Percentiles rank a stretch among this genome's conserved stretches.
phyloP scores from a whole-genome alignment of 23 red algal species.

The Gracilaria domingensis region DNA sequence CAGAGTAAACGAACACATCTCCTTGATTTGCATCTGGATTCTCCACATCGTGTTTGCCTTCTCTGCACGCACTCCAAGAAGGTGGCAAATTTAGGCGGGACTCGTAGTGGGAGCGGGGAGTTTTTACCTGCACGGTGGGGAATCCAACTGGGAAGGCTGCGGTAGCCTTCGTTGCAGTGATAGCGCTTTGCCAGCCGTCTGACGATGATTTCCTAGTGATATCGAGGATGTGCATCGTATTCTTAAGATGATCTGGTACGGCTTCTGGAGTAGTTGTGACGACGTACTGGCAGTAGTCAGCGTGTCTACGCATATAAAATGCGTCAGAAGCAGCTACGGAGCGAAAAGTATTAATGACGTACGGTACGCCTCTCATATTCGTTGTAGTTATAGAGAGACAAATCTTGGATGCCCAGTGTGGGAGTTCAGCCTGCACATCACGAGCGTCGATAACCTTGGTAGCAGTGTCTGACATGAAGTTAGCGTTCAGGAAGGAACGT shows the following conservation, averaged over 20 bases:
- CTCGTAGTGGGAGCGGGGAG: conserved; percentile 8
- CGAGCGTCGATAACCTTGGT: neutral
- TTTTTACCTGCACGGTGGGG: conserved; percentile 8
- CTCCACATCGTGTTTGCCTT: neutral
- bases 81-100: neutral
- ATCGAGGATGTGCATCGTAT: neutral
- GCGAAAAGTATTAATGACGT: neutral
- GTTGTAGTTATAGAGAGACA: conserved; percentile 14
- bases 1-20: conserved; percentile 13
- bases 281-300: conserved; percentile 22
- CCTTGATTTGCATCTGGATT: neutral
- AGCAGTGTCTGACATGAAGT: conserved; percentile 19
- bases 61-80: neutral
- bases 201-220: neutral
- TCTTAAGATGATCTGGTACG: neutral
- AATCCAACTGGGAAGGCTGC: conserved; percentile 22
- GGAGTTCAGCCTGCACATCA: neutral
- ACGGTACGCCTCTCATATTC: conserved; percentile 42
- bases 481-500: conserved; percentile 25
- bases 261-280: neutral
- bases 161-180: neutral
- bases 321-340: neutral
- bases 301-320: conserved; percentile 35
- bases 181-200: neutral
- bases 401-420: conserved; percentile 22